Evolutionary conservation across 2,329 filamentous ascomycete species (phyloP), one percentile per base, ranked within the genome.

Genomic region (Phoma sp.): DNA sequence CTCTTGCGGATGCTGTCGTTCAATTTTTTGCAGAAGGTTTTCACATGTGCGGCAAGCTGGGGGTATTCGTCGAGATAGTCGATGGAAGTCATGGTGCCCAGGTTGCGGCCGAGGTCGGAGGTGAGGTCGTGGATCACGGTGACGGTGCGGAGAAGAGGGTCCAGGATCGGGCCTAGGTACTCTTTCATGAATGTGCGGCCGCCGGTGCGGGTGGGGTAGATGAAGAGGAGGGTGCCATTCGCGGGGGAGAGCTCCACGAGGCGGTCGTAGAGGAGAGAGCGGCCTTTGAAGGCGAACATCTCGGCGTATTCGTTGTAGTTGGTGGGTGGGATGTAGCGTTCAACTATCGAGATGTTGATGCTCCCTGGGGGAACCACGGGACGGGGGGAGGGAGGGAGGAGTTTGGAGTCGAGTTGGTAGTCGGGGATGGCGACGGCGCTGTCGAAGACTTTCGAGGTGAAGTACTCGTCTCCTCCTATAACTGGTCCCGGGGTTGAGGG

Each of bases 311-410:
- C 86, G 60, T 83, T 79, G 0, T 75, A 66, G 22, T 80, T 85
- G 0, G 83, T 80, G 2, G 86, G 85, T 14, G 86, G 86, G n/a
- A 88, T 84, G 68, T 86, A 88, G 33, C 86, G 82, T 71, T 88
- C 86, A 4, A 88, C 78, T 10, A 87, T 77, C 2, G 84, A 83
- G 36, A 87, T 75, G 49, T 87, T 80, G 57, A 87, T 83, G 44
- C 81, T 84, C 14, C 79, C 80, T 0, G 85, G 85, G 5, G 84
- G 82, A 1, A 86, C 85, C 38, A 86, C 79, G 2, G 84, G 83
- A 50, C 80, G 76, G 9, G 83, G 83, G 10, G 79, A 81, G 38
- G 80, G 77, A 7, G 81, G 77, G 4, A 80, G 69, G 14, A 80
- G 77, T 40, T 76, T 77, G 5, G 78, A 77, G 57, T 83, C 80